Evolutionary conservation across 2,329 filamentous ascomycete genomes (phyloP), one percentile per base, ranked within the genome.

Genomic region (Penicillium sp.): DNA sequence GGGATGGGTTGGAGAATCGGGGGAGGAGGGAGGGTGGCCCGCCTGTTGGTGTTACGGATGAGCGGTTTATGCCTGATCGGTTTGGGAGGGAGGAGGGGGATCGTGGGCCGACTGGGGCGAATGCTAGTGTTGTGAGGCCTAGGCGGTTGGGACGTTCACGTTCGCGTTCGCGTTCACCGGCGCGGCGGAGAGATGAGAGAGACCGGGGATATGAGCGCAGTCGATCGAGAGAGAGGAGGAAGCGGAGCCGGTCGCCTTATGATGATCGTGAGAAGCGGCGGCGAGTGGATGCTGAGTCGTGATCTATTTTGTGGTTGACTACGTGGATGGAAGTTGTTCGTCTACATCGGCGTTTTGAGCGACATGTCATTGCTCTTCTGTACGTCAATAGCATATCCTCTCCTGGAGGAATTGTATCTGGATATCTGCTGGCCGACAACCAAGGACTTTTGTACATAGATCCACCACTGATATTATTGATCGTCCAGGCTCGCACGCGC

Each of bases 91-190:
- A 63, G 7, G 58, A 52, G 16, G 41, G 30, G 39, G 54, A 33
- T 58, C 63, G 6, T 57, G 70, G 70, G 8, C 70, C 72, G 9
- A 75, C 70, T 3, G 75, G 75, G 29, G 74, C 75, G 7, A 77
- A 77, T 65, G 72, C 73, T 22, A 72, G 69, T 53, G 63, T 59
- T 25, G 65, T 77, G 18, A 66, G 67, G 33, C 63, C 69, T 44
- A 63, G 72, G 45, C 63, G 22, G 22, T 6, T 25, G 22, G 22
- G 59, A 2, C 68, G 72, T 50, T 83, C 81, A n/a, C 80, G n/a
- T n/a, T n/a, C n/a, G n/a, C n/a, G n/a, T n/a, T n/a, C n/a, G 2
- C 68, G 72, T 50, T 83, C 81, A n/a, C 80, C 63, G 4, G 69
- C 78, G 43, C 61, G 62, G 53, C 65, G 62, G 13, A 56, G 55